phyloP scores from a whole-genome alignment of 2,329 filamentous ascomycete species.

The Tolypocladium album region DNA sequence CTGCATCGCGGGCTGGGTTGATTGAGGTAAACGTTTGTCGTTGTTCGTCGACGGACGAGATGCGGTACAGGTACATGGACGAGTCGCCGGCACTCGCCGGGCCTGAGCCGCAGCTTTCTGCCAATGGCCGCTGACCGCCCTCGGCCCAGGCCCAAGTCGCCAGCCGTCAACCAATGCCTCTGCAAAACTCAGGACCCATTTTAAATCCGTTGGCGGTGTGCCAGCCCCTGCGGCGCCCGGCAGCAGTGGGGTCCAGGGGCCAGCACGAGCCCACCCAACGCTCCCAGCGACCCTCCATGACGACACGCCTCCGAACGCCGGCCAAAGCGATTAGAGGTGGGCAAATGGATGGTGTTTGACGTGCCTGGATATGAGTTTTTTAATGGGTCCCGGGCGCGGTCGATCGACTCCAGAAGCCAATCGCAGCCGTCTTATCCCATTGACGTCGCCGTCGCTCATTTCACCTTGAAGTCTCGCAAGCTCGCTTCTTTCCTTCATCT shows the following conservation, averaged over 20 bases:
- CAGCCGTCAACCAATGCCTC: not conserved
- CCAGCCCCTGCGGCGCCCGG: not conserved
- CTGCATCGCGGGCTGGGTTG: conserved; percentile 17
- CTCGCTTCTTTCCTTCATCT: not conserved
- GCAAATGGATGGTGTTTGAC: not conserved
- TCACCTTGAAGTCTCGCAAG: no score
- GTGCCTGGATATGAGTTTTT: not conserved
- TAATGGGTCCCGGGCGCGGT: conserved; percentile 1
- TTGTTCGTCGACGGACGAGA: not conserved
- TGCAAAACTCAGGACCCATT: not conserved
- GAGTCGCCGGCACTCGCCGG: not conserved
- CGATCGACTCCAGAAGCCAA: not conserved
- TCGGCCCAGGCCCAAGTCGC: not conserved
- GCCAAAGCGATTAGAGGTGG: not conserved
- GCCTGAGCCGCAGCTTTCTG: not conserved
- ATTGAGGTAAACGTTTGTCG: not conserved
- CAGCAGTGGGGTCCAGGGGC: not conserved
- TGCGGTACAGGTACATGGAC: no score
- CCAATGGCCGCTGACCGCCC: conserved; percentile 5
- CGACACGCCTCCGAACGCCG: conserved; percentile 3
- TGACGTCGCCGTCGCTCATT: not conserved
- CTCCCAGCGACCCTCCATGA: conserved; percentile 5
- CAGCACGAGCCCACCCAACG: conserved; percentile 1
- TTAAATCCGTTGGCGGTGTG: not conserved
- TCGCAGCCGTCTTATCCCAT: not conserved